Conservation (phyloP, 441 rosid genomes). For the Dalechampia spathulata region DNA sequence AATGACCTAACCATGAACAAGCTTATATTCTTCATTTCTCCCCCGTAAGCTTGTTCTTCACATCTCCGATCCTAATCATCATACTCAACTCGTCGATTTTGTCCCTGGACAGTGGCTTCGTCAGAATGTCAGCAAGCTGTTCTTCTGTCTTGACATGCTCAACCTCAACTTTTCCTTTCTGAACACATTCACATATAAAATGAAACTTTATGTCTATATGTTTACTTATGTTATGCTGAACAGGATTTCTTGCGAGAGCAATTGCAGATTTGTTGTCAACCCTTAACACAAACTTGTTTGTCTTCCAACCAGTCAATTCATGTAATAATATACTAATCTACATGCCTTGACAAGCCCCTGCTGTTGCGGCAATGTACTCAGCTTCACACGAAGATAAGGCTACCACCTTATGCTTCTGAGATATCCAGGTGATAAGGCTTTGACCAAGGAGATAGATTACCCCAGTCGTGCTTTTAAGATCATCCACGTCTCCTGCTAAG, state of each 20-base stretch:
- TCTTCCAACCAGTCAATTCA: too few relatives aligned
- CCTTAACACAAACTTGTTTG: neutral
- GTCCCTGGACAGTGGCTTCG: neutral
- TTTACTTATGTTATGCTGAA: too few relatives aligned
- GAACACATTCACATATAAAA: neutral
- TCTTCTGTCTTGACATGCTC: too few relatives aligned
- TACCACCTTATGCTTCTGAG: neutral
- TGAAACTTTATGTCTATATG: neutral
- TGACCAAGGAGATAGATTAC: neutral
- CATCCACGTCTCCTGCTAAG: too few relatives aligned
- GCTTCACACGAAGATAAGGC: neutral
- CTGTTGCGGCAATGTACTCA: neutral
- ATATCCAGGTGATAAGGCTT: neutral
- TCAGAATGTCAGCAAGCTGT: neutral
- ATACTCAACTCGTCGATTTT: too few relatives aligned
- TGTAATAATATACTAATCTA: neutral
- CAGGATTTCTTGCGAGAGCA: neutral
- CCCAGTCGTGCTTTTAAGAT: neutral
- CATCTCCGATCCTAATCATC: too few relatives aligned
- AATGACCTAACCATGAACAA: too few relatives aligned
- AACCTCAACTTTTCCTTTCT: neutral
- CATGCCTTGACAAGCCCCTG: neutral
- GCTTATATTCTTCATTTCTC: too few relatives aligned
- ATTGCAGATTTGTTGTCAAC: neutral
- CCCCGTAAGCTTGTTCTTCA: too few relatives aligned